phyloP scores from a whole-genome alignment of 208 protist species.

The Leishmania lainsoni region DNA sequence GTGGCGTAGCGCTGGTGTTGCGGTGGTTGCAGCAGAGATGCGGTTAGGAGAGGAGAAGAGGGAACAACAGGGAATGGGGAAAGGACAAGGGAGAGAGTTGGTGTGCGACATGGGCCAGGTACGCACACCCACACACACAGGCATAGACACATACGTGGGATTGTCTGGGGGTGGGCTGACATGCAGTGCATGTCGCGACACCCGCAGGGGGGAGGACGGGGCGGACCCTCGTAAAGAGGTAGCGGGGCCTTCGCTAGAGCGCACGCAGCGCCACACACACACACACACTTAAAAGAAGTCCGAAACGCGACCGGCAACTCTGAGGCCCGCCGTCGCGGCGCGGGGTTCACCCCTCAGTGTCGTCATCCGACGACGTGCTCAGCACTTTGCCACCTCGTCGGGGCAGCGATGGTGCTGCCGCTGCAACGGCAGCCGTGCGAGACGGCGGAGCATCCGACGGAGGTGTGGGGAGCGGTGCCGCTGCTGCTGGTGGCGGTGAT shows the following conservation, averaged over 20 bases:
- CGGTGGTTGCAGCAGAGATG: background rate
- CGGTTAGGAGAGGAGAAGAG: background rate
- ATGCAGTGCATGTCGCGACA: background rate
- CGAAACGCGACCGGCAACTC: background rate
- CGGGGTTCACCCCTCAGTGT: background rate
- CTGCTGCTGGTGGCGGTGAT: background rate
- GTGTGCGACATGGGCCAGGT: background rate
- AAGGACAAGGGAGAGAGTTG: background rate
- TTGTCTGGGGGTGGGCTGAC: background rate
- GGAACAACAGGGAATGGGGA: background rate
- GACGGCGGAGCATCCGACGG: background rate
- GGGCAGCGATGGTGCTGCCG: constrained; percentile 10
- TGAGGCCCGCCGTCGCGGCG: background rate
- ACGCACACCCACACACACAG: background rate
- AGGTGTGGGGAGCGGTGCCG: background rate
- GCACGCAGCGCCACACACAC: background rate
- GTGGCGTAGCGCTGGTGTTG: too few relatives aligned
- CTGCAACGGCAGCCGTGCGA: background rate
- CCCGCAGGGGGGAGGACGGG: background rate
- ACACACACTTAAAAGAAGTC: background rate
- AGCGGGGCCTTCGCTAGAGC: background rate
- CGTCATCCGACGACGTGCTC: constrained; percentile 52
- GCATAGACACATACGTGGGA: background rate
- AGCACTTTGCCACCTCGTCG: constrained; percentile 40
- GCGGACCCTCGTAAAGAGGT: background rate